A percentile compares a stretch with the other conserved stretches of the same genome.
Conservation (phyloP, 2,329 filamentous ascomycete species). For the Elsinoe perseae region DNA sequence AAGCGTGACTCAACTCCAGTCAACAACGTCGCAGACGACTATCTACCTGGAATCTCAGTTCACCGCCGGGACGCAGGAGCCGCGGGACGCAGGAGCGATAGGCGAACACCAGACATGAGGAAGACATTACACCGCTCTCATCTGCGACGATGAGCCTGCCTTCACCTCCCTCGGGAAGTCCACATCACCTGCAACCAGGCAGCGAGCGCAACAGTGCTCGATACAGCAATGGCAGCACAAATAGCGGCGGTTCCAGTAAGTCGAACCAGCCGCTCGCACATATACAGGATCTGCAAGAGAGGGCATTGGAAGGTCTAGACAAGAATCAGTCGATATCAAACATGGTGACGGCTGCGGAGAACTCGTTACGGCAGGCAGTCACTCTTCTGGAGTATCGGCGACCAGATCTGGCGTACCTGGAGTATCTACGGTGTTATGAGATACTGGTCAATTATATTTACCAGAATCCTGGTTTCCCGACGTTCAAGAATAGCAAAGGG, state of each 20-base stretch:
- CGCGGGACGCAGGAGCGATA: too few species aligned
- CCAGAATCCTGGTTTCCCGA: conserved; percentile 64
- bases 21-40: neutral
- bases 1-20: neutral
- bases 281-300: conserved; percentile 38
- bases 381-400: conserved; percentile 55
- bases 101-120: conserved; percentile 13
- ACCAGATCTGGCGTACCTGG: conserved; percentile 68
- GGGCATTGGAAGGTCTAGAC: conserved; percentile 32
- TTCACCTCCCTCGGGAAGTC: conserved; percentile 15
- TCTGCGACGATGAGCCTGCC: conserved; percentile 11
- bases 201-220: conserved; percentile 14
- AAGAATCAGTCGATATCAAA: conserved; percentile 24
- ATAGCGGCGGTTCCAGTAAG: conserved; percentile 3
- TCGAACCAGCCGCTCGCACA: conserved; percentile 26
- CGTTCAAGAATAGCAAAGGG: conserved; percentile 40
- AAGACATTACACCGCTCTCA: neutral
- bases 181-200: neutral
- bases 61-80: neutral
- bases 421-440: conserved; percentile 75
- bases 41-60: neutral
- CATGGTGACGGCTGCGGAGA: conserved; percentile 36
- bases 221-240: conserved; percentile 20
- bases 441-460: conserved; percentile 71
- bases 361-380: conserved; percentile 45